Percentiles rank a stretch among this genome's conserved stretches.
Evolutionary conservation across 345 rosid species (phyloP).

Genomic region (Aquilaria yunnanensis): DNA sequence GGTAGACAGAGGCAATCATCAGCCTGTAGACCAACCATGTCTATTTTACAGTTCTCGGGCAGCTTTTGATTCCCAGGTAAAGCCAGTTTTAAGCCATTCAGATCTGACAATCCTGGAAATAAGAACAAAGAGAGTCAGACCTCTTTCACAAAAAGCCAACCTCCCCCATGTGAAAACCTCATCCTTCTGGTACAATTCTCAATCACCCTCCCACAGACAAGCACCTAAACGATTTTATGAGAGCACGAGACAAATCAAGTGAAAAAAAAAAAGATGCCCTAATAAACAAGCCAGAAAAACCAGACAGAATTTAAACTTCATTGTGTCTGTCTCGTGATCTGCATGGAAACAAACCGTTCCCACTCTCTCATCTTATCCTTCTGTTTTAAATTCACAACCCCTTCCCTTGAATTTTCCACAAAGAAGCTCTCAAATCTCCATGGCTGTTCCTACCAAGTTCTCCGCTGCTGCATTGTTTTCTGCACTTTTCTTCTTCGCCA

Average conservation of each 20-base stretch:
- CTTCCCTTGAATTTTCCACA: background rate
- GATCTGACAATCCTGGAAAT: no score
- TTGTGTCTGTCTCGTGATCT: slow-evolving; percentile 28
- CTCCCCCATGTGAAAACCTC: slow-evolving; percentile 21
- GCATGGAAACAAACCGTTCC: slow-evolving; percentile 2
- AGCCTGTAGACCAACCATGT: no score
- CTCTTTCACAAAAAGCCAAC: slow-evolving; percentile 13
- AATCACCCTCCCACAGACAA: slow-evolving; percentile 5
- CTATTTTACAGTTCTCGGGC: no score
- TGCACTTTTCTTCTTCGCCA: slow-evolving; percentile 18
- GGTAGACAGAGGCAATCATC: no score
- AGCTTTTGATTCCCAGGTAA: background rate
- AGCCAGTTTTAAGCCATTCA: background rate
- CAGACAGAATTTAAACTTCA: slow-evolving; percentile 12
- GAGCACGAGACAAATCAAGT: slow-evolving; percentile 11
- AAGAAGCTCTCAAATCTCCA: slow-evolving; percentile 13
- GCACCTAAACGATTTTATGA: slow-evolving; percentile 7
- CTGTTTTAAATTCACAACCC: background rate
- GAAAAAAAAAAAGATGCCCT: slow-evolving; percentile 3
- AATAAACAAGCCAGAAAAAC: slow-evolving; percentile 6
- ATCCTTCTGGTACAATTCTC: background rate
- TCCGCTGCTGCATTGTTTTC: slow-evolving; percentile 20
- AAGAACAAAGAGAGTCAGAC: slow-evolving; percentile 3
- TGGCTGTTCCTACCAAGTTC: slow-evolving; percentile 30
- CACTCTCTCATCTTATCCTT: slow-evolving; percentile 2